Base-by-base conservation (phyloP, 306 rosid species). In the Medicago arabica region DNA sequence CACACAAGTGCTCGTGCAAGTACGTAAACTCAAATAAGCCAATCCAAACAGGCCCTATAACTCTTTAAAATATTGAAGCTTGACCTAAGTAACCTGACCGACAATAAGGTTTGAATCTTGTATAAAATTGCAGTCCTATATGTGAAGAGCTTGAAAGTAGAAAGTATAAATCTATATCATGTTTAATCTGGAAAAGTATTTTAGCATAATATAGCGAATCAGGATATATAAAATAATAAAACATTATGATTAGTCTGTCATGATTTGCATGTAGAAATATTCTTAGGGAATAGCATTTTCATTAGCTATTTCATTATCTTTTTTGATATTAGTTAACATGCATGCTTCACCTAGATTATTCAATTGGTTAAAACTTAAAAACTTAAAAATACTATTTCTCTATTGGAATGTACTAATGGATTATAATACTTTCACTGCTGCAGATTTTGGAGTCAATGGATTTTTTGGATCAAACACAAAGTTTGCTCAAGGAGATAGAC, bases 371-470 rank as follows among this genome's bases (percentile, higher is more conserved):
- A n/a, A n/a, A n/a, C n/a, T n/a, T n/a, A n/a, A n/a, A n/a, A n/a
- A n/a, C n/a, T n/a, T n/a, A n/a, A 28, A 21, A 17, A 44, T 14
- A 28, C 14, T 54, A 53, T 18, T 18, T 43, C 17, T 44, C 4
- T 59, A 15, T 25, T n/a, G 49, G 66, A 66, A 21, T 67, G 43
- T 80, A 72, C 53, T 73, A 34, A 70, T 34, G 78, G 51, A 74
- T 54, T 50, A 40, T 76, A 36, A 60, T 74, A 69, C 50, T 83
- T 66, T 75, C 72, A 66, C 51, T 74, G 67, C 58, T 81, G 71
- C 87, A 93, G 96, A 85, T 88, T 67, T 74, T 58, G 69, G 93
- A 90, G 84, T 78, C 72, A 31, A 18, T 69, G 19, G 88, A 83
- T 13, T 78, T 89, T 75, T 68, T 90, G 77, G 86, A 83, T 25